These are phyloP conservation scores for Russula ochroleuca DNA, from an alignment of 768 basidiomycete species.

Conservation along the genomic window DNA sequence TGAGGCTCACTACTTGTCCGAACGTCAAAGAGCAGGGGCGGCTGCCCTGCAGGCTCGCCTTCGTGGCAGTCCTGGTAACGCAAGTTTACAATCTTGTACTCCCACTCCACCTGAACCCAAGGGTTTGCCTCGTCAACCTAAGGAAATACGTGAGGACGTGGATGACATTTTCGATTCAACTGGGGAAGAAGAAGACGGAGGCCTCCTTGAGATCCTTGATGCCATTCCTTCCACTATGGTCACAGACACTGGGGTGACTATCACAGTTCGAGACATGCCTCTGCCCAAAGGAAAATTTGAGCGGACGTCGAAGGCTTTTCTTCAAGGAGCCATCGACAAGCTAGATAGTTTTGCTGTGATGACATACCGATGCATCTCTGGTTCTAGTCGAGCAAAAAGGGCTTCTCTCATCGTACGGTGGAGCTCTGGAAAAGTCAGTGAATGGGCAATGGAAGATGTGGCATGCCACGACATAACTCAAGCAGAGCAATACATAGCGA, in stretches of 20 bases:
- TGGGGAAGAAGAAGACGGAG: conserved; percentile 46
- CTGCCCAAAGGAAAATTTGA: conserved; percentile 83
- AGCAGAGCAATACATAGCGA: conserved; percentile 88
- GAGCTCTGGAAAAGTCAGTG: conserved; percentile 53
- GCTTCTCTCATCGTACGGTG: conserved; percentile 70
- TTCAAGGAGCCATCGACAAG: conserved; percentile 65
- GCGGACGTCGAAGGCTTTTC: conserved; percentile 68
- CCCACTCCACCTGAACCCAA: background rate
- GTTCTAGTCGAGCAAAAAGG: conserved; percentile 69
- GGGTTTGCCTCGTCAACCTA: conserved; percentile 8
- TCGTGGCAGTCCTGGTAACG: conserved; percentile 31
- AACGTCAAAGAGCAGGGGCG: conserved; percentile 49
- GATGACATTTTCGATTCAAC: conserved; percentile 49
- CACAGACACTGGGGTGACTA: conserved; percentile 50
- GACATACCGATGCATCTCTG: conserved; percentile 61
- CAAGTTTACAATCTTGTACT: background rate
- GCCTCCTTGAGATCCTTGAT: conserved; percentile 74
- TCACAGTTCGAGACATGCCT: conserved; percentile 64
- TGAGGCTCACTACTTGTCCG: conserved; percentile 49
- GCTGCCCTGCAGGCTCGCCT: conserved; percentile 43
- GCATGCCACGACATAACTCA: conserved; percentile 75
- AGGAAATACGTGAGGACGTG: conserved; percentile 17
- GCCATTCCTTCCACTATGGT: conserved; percentile 53
- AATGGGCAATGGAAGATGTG: conserved; percentile 80
- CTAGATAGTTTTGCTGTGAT: conserved; percentile 71